phyloP scores from a whole-genome alignment of 2,329 filamentous ascomycete genomes.

The Neofusicoccum cordaticola region DNA sequence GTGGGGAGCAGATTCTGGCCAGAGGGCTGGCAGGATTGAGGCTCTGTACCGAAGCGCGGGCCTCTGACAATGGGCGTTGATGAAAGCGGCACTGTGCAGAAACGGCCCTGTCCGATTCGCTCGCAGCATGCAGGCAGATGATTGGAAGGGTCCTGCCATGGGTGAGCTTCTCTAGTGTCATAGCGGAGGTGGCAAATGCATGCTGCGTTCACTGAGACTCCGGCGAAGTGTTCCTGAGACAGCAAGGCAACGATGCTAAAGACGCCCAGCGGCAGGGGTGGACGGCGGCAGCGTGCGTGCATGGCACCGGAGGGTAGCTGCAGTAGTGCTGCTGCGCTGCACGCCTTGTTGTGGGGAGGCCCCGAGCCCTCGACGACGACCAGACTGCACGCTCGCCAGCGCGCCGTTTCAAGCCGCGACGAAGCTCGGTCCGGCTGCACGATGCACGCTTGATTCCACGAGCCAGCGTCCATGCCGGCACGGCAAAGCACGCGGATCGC shows the following conservation, averaged over 20 bases:
- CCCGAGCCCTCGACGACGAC: background rate
- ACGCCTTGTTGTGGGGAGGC: background rate
- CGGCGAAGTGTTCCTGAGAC: slow-evolving; percentile 1
- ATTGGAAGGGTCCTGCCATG: background rate
- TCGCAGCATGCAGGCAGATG: background rate
- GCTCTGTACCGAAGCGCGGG: background rate
- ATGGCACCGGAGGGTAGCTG: background rate
- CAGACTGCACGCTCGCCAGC: background rate
- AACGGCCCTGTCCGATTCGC: no score
- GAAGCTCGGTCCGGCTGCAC: background rate
- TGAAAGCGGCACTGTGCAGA: background rate
- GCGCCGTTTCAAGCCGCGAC: background rate
- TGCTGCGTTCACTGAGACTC: background rate
- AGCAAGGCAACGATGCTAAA: background rate
- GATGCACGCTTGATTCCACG: background rate
- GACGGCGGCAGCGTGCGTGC: background rate
- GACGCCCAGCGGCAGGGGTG: background rate
- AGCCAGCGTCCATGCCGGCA: background rate
- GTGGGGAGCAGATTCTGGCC: background rate
- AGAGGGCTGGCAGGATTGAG: background rate
- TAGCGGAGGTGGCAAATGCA: slow-evolving; percentile 7
- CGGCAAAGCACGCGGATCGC: background rate
- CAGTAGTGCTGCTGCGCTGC: background rate
- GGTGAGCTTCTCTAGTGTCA: background rate
- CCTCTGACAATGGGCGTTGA: background rate